phyloP scores from a whole-genome alignment of 441 rosid genomes.

The Croton setiger region DNA sequence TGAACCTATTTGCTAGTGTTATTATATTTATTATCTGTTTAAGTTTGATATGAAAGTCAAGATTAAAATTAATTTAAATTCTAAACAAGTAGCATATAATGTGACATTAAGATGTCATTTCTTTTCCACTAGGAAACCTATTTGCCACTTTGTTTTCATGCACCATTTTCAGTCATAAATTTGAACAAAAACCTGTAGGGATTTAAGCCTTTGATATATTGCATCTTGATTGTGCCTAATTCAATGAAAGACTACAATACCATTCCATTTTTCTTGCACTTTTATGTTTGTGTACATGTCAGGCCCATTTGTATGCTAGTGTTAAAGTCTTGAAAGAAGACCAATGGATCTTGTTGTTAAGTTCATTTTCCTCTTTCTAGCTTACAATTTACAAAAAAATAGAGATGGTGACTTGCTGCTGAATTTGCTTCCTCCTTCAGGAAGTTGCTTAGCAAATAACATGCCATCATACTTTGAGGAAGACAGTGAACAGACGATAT shows the following conservation, averaged over 20 bases:
- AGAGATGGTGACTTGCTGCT: background rate
- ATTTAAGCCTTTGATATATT: background rate
- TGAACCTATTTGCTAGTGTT: too few relatives aligned
- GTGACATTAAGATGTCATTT: too few relatives aligned
- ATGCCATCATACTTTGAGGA: background rate
- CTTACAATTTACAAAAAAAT: background rate
- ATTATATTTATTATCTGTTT: too few relatives aligned
- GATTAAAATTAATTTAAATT: too few relatives aligned
- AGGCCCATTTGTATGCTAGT: background rate
- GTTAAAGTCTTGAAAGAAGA: background rate
- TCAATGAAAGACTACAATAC: background rate
- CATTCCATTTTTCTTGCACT: background rate
- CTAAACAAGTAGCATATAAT: too few relatives aligned
- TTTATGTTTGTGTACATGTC: background rate
- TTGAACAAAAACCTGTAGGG: background rate
- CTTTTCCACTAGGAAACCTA: too few relatives aligned
- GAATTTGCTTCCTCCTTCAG: conserved; percentile 2
- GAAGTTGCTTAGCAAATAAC: background rate
- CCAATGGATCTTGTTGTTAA: background rate
- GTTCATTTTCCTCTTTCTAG: background rate
- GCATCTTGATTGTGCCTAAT: background rate
- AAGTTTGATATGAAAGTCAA: too few relatives aligned
- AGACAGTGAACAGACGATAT: background rate
- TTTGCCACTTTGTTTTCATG: background rate
- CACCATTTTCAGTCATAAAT: background rate